A percentile compares a stretch with the other conserved stretches of the same genome.
Evolutionary conservation across 768 basidiomycete genomes (phyloP).

Genomic region (Cyclocybe aegerita): DNA sequence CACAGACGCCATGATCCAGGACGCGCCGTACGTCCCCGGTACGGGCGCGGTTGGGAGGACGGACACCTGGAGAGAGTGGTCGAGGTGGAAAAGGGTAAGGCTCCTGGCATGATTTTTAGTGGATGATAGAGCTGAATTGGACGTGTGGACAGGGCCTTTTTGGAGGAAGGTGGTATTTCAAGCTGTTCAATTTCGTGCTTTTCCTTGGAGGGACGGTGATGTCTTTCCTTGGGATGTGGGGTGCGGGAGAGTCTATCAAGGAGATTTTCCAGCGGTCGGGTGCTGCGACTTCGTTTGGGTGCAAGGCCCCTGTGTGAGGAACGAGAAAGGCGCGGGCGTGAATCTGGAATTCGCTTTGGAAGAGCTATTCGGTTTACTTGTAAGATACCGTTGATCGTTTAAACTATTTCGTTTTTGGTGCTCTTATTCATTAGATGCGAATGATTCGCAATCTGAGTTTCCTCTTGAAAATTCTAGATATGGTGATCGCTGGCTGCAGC

Average conservation of each 20-base stretch:
- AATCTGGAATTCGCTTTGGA: too few relatives aligned
- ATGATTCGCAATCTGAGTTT: too few relatives aligned
- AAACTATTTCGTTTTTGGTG: too few relatives aligned
- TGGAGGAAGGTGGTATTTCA: slow-evolving; percentile 41
- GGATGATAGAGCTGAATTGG: too few relatives aligned
- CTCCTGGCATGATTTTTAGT: not conserved
- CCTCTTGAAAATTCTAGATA: too few relatives aligned
- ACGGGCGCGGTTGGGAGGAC: slow-evolving; percentile 26
- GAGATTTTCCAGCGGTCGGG: slow-evolving; percentile 33
- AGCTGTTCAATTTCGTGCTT: slow-evolving; percentile 50
- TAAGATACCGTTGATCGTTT: too few relatives aligned
- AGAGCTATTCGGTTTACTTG: too few relatives aligned
- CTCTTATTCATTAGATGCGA: too few relatives aligned
- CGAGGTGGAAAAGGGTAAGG: slow-evolving; percentile 40
- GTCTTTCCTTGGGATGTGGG: slow-evolving; percentile 51
- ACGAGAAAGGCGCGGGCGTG: slow-evolving; percentile 10
- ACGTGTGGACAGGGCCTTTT: slow-evolving; percentile 46
- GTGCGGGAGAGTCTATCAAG: slow-evolving; percentile 46
- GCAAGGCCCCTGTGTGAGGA: slow-evolving; percentile 41
- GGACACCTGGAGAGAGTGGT: slow-evolving; percentile 40
- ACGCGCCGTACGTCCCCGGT: slow-evolving; percentile 28
- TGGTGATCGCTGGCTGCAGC: too few relatives aligned
- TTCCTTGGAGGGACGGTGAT: slow-evolving; percentile 45
- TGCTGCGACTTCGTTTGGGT: slow-evolving; percentile 55
- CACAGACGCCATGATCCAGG: slow-evolving; percentile 37